These are phyloP conservation scores for Ceratocystis harringtonii DNA, from an alignment of 2,329 filamentous ascomycete genomes.

Conservation along the genomic window DNA sequence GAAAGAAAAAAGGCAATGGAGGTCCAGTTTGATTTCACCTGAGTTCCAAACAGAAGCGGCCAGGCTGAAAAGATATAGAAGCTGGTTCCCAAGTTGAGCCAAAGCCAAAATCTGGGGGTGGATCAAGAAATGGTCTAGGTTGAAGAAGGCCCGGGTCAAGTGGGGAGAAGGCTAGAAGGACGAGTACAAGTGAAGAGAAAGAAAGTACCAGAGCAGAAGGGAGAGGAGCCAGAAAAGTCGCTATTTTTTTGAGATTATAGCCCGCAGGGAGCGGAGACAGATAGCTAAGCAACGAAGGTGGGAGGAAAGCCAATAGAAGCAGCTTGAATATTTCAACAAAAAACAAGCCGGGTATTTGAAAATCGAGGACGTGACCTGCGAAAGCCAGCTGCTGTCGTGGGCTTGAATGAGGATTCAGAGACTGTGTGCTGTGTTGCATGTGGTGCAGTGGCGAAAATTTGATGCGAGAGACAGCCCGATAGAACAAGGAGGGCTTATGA, in stretches of 20 bases:
- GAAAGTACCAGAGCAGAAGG: background rate
- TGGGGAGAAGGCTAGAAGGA: background rate
- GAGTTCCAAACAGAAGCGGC: background rate
- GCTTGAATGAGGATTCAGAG: background rate
- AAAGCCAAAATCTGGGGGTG: slow-evolving; percentile 9
- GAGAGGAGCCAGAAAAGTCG: background rate
- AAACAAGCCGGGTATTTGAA: background rate
- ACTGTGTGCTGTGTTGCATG: background rate
- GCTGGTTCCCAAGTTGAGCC: background rate
- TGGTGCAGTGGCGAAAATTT: slow-evolving; percentile 4
- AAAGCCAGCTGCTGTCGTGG: background rate
- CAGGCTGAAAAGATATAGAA: background rate
- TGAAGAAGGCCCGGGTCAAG: slow-evolving; percentile 2
- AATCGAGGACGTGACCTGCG: background rate
- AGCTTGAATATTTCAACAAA: background rate
- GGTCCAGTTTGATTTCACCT: background rate
- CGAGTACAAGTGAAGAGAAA: background rate
- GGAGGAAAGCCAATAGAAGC: background rate
- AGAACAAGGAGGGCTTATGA: background rate
- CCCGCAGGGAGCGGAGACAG: background rate
- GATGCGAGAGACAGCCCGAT: background rate
- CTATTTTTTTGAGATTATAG: background rate
- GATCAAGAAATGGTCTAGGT: slow-evolving; percentile 2
- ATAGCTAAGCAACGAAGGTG: background rate
- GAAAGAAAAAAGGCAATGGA: background rate